These are phyloP conservation scores for Emericellopsis terricola DNA, from an alignment of 495 filamentous ascomycete species.

Conservation along the genomic window DNA sequence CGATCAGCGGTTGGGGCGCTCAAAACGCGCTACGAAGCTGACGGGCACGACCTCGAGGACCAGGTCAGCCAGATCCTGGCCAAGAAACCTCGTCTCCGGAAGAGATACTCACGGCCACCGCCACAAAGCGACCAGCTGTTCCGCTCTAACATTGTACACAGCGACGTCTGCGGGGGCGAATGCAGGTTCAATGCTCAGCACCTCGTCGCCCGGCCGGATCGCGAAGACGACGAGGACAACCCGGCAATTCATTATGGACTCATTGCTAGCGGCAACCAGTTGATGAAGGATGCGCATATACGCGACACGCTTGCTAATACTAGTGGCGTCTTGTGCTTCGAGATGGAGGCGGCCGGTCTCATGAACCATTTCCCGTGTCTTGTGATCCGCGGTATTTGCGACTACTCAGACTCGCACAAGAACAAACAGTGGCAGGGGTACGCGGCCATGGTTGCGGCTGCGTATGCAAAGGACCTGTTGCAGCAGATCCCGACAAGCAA, in stretches of 20 bases:
- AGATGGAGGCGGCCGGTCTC: too few relatives aligned
- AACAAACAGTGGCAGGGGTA: slow-evolving; percentile 13
- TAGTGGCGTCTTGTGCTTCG: background rate
- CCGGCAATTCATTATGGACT: background rate
- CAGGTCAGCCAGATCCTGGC: slow-evolving; percentile 8
- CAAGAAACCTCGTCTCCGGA: slow-evolving; percentile 7
- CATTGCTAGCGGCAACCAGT: background rate
- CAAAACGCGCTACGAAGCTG: slow-evolving; percentile 5
- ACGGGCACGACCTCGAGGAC: slow-evolving; percentile 9
- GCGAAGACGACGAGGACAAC: background rate
- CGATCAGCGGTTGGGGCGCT: slow-evolving; percentile 7
- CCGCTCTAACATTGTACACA: too few relatives aligned
- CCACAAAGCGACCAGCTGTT: too few relatives aligned
- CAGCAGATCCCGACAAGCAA: background rate
- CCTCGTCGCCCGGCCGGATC: background rate
- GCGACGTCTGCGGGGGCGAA: too few relatives aligned
- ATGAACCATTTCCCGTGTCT: too few relatives aligned
- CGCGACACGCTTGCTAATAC: slow-evolving; percentile 1
- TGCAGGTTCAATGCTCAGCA: too few relatives aligned
- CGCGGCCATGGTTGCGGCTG: slow-evolving; percentile 10
- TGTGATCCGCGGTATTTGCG: too few relatives aligned
- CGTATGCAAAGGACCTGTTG: slow-evolving; percentile 1
- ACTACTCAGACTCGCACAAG: too few relatives aligned
- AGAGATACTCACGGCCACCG: slow-evolving; percentile 12
- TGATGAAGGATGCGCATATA: slow-evolving; percentile 1